Base-by-base conservation (phyloP, 1,139 yeast species). In the Suhomyces maxii region DNA sequence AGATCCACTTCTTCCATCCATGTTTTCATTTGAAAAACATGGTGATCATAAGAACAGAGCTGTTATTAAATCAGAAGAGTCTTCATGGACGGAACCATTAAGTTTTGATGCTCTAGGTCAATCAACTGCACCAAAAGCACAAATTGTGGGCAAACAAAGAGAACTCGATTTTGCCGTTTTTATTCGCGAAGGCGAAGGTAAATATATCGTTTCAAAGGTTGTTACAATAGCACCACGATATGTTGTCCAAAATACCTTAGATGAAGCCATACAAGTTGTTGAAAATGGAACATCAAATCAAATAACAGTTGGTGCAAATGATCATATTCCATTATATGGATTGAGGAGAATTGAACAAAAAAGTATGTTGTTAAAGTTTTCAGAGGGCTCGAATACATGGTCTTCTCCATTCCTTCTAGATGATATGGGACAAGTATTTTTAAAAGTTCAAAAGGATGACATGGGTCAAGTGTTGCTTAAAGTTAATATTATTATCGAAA, bases 81-180 rank as follows among this genome's bases (percentile, higher is more conserved):
- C 96, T 0, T 72, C 73, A n/a, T 80, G 89, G 83, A 87, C 97
- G 49, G 65, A 72, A 0, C 89, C 90, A 0, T 71, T 89, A 39
- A 86, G 96, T 63, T 83, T 93, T 58, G 97, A 91, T 61, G 95
- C 96, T 2, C 79, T 93, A 49, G 99, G 99, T 0, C 95, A 89
- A 55, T 73, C 84, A 0, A 77, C 79, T 39, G 95, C 89, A 45
- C 77, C 86, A 2, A 73, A 73, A 8, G 77, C 89, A 38, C 83
- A 81, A 39, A 59, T 85, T 1, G 73, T 74, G 37, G 82, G 81
- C 12, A 79, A 76, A 49, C 86, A 80, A 48, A 64, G 80, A 9
- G 97, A 89, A 57, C 80, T 83, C 53, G 84, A 87, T 60, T 70
- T 91, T 25, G 98, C 97, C 11, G 67, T 91, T 14, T 73, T 81